A percentile compares a stretch with the other conserved stretches of the same genome.
These are phyloP conservation scores for Pseudonectria foliicola DNA, from an alignment of 2,329 filamentous ascomycete genomes.

Conservation along the genomic window DNA sequence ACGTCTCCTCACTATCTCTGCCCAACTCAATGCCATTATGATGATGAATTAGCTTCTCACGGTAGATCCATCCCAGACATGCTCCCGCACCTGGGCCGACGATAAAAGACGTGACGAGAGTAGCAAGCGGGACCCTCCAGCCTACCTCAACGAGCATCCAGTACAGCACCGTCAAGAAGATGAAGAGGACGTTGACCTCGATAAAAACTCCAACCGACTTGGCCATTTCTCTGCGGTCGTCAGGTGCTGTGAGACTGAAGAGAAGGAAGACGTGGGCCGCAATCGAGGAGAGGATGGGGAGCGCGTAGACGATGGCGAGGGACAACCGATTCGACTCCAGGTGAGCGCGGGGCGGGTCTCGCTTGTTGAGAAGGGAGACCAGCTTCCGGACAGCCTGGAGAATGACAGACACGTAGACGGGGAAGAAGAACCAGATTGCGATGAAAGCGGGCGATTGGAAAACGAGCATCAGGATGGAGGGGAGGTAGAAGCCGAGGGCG, in stretches of 20 bases:
- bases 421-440: constrained; percentile 45
- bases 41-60: constrained; percentile 29
- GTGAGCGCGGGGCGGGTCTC: constrained; percentile 28
- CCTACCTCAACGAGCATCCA: constrained; percentile 47
- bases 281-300: constrained; percentile 38
- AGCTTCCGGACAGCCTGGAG: constrained; percentile 30
- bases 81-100: constrained; percentile 33
- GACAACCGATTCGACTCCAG: constrained; percentile 35
- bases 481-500: constrained; percentile 39
- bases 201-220: constrained; percentile 38
- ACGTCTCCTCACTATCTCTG: constrained; percentile 8
- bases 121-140: constrained; percentile 31
- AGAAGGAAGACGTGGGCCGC: constrained; percentile 36
- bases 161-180: constrained; percentile 42
- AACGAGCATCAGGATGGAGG: constrained; percentile 40
- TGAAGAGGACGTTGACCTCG: constrained; percentile 38
- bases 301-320: constrained; percentile 35
- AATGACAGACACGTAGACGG: constrained; percentile 39
- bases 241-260: constrained; percentile 30
- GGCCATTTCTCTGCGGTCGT: constrained; percentile 45
- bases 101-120: constrained; percentile 21
- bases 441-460: constrained; percentile 31
- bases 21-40: constrained; percentile 7
- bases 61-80: constrained; percentile 32
- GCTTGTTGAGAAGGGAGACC: constrained; percentile 17